Evolutionary conservation across 257 asterid genomes (phyloP).

Genomic region (Apocynum venetum): DNA sequence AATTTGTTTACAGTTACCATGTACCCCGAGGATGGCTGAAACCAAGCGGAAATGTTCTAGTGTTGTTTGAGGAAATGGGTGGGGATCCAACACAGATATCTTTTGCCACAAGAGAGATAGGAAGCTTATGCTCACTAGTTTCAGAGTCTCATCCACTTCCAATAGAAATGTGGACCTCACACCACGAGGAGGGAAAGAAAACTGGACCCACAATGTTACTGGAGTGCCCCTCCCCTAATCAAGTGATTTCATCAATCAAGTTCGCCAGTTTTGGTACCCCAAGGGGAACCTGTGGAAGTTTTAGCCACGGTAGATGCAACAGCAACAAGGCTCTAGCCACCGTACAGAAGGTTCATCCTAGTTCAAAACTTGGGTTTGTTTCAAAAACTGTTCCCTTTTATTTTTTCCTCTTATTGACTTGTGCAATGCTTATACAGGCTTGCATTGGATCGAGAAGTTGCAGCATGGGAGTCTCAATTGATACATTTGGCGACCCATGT

Average conservation of each 20-base stretch:
- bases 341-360: conserved; percentile 51
- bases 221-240: conserved; percentile 57
- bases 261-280: conserved; percentile 96
- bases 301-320: conserved; percentile 75
- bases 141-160: conserved; percentile 78
- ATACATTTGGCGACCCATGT: conserved; percentile 77
- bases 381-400: background rate
- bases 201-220: conserved; percentile 49
- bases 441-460: conserved; percentile 75
- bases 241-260: conserved; percentile 61
- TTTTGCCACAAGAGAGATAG: conserved; percentile 54
- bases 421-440: conserved; percentile 36
- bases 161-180: conserved; percentile 61
- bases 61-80: conserved; percentile 77
- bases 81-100: conserved; percentile 79
- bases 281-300: conserved; percentile 73
- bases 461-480: conserved; percentile 56
- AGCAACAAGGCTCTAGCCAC: conserved; percentile 53
- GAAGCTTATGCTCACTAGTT: conserved; percentile 54
- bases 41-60: conserved; percentile 57
- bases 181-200: conserved; percentile 31
- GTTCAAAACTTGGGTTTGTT: background rate
- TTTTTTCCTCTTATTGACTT: background rate
- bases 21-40: conserved; percentile 88
- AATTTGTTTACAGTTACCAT: conserved; percentile 57